Conservation (phyloP, 768 basidiomycete species). For the Boletus pseudopeckii region DNA sequence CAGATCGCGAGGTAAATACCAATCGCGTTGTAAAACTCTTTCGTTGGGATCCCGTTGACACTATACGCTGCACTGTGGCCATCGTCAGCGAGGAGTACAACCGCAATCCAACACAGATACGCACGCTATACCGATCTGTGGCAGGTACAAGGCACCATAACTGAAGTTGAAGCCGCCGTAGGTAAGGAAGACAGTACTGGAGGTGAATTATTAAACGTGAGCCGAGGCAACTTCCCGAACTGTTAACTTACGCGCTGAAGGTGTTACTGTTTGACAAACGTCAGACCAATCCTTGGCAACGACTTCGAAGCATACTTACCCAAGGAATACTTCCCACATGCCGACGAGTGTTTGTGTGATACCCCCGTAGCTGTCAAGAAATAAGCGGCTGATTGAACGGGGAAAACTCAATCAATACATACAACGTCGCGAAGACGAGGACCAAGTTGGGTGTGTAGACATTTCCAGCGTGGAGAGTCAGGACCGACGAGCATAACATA, state of each 20-base stretch:
- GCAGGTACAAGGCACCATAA: slow-evolving; percentile 27
- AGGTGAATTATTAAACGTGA: not conserved
- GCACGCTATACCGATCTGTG: slow-evolving; percentile 25
- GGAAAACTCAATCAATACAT: not conserved
- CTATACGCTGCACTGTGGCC: slow-evolving; percentile 22
- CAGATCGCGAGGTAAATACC: slow-evolving; percentile 30
- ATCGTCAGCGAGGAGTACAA: not conserved
- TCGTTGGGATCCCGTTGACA: slow-evolving; percentile 20
- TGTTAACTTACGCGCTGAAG: slow-evolving; percentile 24
- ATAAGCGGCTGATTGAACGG: not conserved
- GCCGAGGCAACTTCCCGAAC: not conserved
- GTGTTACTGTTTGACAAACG: slow-evolving; percentile 19
- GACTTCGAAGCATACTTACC: slow-evolving; percentile 12
- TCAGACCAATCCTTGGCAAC: slow-evolving; percentile 3
- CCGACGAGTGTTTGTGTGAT: slow-evolving; percentile 30
- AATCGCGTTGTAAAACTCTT: slow-evolving; percentile 25
- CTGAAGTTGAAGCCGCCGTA: slow-evolving; percentile 31
- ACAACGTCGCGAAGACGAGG: slow-evolving; percentile 30
- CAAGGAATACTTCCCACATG: slow-evolving; percentile 33
- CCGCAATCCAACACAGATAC: not conserved
- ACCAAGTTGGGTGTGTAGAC: slow-evolving; percentile 25
- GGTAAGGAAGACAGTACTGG: slow-evolving; percentile 26
- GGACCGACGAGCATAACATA: slow-evolving; percentile 28
- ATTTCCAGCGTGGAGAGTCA: slow-evolving; percentile 21
- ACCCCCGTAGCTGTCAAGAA: slow-evolving; percentile 25